A percentile compares a stretch with the other conserved stretches of the same genome.
Conservation (phyloP, 2,329 filamentous ascomycete genomes). For the Pseudogymnoascus sp. region DNA sequence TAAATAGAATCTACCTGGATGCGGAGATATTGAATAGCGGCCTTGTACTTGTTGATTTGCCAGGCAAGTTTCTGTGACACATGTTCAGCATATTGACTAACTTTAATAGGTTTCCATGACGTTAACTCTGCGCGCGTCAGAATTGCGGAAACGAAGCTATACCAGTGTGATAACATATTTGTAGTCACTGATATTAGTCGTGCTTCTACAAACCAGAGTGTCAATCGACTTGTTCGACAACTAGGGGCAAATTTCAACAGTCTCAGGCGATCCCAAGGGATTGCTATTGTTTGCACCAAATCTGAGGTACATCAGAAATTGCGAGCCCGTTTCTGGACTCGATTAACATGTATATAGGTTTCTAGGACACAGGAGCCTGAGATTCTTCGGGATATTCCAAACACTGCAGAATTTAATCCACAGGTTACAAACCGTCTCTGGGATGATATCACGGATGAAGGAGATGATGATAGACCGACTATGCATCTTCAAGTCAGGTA, state of each 20-base stretch:
- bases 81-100: constrained; percentile 9
- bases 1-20: constrained; percentile 12
- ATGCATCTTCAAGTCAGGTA: background rate
- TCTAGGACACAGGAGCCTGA: constrained; percentile 7
- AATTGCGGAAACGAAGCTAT: constrained; percentile 13
- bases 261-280: constrained; percentile 13
- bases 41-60: constrained; percentile 16
- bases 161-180: constrained; percentile 16
- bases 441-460: background rate
- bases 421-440: background rate
- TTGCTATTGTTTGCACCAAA: constrained; percentile 15
- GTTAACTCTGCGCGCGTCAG: constrained; percentile 15
- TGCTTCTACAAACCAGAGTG: constrained; percentile 12
- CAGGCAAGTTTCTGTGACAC: constrained; percentile 6
- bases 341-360: constrained; percentile 4
- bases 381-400: constrained; percentile 13
- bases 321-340: background rate
- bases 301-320: constrained; percentile 11
- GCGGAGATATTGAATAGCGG: constrained; percentile 12
- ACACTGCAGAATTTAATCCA: constrained; percentile 11
- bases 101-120: constrained; percentile 13
- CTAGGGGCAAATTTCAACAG: constrained; percentile 13
- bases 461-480: background rate
- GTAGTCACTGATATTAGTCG: constrained; percentile 14
- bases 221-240: constrained; percentile 11